phyloP scores from a whole-genome alignment of 129 eudicot genomes.

The Helianthus tuberosus region DNA sequence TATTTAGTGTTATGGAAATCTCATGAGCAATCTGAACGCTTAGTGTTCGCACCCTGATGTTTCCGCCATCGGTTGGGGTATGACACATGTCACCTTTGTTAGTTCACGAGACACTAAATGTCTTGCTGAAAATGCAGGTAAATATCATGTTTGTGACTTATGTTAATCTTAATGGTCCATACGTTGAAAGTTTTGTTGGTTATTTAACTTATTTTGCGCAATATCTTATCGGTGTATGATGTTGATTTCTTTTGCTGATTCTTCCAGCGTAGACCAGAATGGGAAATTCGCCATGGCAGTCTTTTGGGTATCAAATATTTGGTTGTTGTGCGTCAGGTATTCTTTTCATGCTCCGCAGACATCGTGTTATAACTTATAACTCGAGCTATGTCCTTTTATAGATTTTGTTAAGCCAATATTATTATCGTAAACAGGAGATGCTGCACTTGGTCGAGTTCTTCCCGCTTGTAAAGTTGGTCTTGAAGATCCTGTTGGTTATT shows the following conservation, averaged over 20 bases:
- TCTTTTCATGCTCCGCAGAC: constrained; percentile 6
- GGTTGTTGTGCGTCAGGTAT: constrained; percentile 93
- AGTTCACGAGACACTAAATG: constrained; percentile 77
- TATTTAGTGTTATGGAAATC: too few relatives aligned
- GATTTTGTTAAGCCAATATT: background rate
- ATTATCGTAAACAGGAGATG: constrained; percentile 67
- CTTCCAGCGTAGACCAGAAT: constrained; percentile 96
- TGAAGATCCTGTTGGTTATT: too few relatives aligned
- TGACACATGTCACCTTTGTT: constrained; percentile 85
- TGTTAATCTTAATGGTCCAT: constrained; percentile 7
- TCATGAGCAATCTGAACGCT: too few relatives aligned
- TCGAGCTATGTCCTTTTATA: constrained; percentile 9
- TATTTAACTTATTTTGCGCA: background rate
- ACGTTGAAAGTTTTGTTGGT: constrained; percentile 7
- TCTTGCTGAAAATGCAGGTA: constrained; percentile 94
- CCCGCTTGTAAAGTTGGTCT: constrained; percentile 98
- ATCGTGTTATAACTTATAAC: background rate
- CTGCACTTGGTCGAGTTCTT: constrained; percentile 78
- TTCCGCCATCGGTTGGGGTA: too few relatives aligned
- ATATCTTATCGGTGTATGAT: constrained; percentile 32
- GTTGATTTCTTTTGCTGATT: constrained; percentile 46
- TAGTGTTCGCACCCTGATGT: too few relatives aligned
- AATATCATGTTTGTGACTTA: constrained; percentile 29
- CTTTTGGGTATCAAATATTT: constrained; percentile 95
- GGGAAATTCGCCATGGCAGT: constrained; percentile 99